Evolutionary conservation across 1,284 basidiomycete genomes (phyloP).

Genomic region (Mrakiaceae sp.): DNA sequence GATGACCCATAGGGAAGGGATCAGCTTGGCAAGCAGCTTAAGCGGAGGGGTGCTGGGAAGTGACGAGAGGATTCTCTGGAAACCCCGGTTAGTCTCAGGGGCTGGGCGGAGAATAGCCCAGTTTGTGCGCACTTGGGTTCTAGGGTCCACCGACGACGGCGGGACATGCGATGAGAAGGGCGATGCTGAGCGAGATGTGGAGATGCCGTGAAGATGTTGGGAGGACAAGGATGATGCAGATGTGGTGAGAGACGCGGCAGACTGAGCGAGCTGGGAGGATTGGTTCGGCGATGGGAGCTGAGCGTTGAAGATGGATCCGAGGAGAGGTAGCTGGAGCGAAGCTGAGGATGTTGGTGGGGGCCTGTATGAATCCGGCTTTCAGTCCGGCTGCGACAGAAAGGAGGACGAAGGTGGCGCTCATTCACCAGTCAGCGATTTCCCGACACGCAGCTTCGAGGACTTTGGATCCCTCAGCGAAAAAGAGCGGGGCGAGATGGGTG

Average conservation of each 20-base stretch:
- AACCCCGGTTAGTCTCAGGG: no score
- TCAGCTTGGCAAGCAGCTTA: slow-evolving; percentile 57
- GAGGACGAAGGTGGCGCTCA: slow-evolving; percentile 10
- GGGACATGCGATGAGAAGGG: slow-evolving; percentile 21
- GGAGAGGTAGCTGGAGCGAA: slow-evolving; percentile 12
- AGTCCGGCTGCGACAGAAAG: no score
- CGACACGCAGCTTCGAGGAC: slow-evolving; percentile 78
- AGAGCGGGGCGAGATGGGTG: slow-evolving; percentile 61
- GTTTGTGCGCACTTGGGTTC: slow-evolving; percentile 18
- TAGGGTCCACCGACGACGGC: slow-evolving; percentile 34
- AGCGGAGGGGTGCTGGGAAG: slow-evolving; percentile 59
- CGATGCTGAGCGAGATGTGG: not conserved
- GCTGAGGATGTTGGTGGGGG: slow-evolving; percentile 15
- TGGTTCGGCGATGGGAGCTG: slow-evolving; percentile 10
- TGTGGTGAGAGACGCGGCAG: not conserved
- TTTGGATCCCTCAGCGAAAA: slow-evolving; percentile 58
- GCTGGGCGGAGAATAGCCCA: slow-evolving; percentile 9
- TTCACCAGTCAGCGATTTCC: slow-evolving; percentile 74
- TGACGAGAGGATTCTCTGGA: slow-evolving; percentile 52
- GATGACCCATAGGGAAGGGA: slow-evolving; percentile 77
- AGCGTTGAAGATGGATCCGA: slow-evolving; percentile 13
- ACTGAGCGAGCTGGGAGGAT: slow-evolving; percentile 6
- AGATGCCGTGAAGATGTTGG: slow-evolving; percentile 26
- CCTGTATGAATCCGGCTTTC: slow-evolving; percentile 2
- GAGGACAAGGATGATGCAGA: not conserved